Base-by-base conservation (phyloP, 192 early-diverging fungal species). In the Phlyctochytrium arcticum region DNA sequence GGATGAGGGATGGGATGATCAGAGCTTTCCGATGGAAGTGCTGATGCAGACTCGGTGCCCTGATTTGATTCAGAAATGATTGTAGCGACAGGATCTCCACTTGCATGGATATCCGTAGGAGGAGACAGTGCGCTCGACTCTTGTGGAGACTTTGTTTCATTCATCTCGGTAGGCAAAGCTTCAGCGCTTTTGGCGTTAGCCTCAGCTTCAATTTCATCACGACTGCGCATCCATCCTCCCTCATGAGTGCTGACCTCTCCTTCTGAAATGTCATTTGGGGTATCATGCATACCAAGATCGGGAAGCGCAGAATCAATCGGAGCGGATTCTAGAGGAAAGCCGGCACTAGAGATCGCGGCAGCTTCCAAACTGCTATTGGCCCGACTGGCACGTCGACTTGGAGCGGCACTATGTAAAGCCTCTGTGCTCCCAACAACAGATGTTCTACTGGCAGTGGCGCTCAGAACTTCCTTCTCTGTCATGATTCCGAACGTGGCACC, bases 401-500 rank as follows among this genome's bases (percentile, higher is more conserved):
- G 49, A 24, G 39, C 21, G 19, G 51, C 36, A 32, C 48, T 64
- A 21, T 51, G 36, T n/a, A 63, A 27, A 15, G n/a, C 48, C 19
- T 57, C 54, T 12, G 36, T 29, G 39, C 54, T 57, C 12, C 39
- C 58, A 23, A 29, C 21, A 9, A 66, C 12, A 6, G 64, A 66
- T 8, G 36, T 66, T 7, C 64, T 21, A 42, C 64, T 66, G 15
- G 64, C 64, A 4, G 36, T 31, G 5, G 64, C 64, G 5, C 64
- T 66, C 27, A 44, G 17, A 54, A 54, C 64, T 48, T 66, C 66
- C 29, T 49, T 23, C 37, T 69, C 60, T 4, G 30, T 69, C n/a
- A 69, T 48, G 37, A 79, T 72, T 9, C 59, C 58, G 46, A 73
- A 75, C 12, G 53, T 69, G 4, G 34, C 36, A 0, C 78, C 78